Base-by-base conservation (phyloP, 2,329 filamentous ascomycete genomes). In the Arthrobotrys entomopaga region DNA sequence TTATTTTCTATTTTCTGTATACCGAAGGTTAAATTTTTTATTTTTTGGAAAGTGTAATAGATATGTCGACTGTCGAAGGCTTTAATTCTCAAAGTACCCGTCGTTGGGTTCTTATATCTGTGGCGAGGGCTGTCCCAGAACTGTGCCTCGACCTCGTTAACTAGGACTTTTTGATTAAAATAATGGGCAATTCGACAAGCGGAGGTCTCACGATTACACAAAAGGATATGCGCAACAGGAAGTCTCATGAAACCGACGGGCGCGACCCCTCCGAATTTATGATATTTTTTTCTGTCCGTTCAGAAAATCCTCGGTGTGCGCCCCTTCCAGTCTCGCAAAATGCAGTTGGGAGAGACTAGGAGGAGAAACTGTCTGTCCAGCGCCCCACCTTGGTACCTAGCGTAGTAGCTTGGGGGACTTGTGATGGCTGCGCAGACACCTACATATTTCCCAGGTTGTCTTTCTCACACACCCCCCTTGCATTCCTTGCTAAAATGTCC, bases 231-330 rank as follows among this genome's bases (percentile, higher is more conserved):
- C 42, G 29, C 19, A 59, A 67, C 66, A 38, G 43, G 43, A 74
- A 52, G 22, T 19, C 43, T 57, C 52, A 57, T 66, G 63, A 67
- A 74, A 74, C 58, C 20, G 52, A 57, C 43, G 61, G 57, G 70
- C 46, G 70, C 61, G 65, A 54, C 40, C 57, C 65, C 65, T 70
- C 65, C 56, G 57, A 74, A 74, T 74, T 74, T 74, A 74, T 74
- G 57, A 74, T 74, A 67, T 50, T 61, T 57, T 61, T 65, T 64
- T 29, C 20, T 19, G 10, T 59, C 40, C 54, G 50, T 49, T 42
- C 64, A 48, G 22, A 26, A 15, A 59, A 49, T 67, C 6, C 24
- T 56, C 15, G 38, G 61, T 61, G 58, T 59, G 64, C 61, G 56
- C 54, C 63, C 70, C 70, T 74, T 56, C 70, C 11, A 49, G 65